Evolutionary conservation across 2,329 filamentous ascomycete genomes (phyloP).

Genomic region (Aschersonia sp.): DNA sequence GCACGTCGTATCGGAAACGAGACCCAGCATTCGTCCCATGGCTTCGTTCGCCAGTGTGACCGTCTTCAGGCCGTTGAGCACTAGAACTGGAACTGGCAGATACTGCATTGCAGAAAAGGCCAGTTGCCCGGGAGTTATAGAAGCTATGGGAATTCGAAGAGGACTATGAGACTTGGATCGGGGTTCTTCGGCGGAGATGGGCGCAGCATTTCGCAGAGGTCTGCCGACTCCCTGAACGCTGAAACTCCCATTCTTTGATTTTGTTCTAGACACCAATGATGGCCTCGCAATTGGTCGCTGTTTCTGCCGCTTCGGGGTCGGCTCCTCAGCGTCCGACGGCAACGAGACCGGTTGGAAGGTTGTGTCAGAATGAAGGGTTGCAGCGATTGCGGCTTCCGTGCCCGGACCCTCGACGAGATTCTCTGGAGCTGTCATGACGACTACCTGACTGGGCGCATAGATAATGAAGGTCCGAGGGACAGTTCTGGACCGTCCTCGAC

Average conservation of each 20-base stretch:
- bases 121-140: conserved; percentile 35
- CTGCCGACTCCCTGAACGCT: conserved; percentile 13
- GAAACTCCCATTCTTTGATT: conserved; percentile 11
- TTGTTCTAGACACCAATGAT: not conserved
- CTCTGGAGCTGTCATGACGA: not conserved
- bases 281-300: not conserved
- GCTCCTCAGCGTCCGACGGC: not conserved
- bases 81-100: conserved; percentile 55
- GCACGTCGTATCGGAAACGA: conserved; percentile 28
- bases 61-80: conserved; percentile 54
- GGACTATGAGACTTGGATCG: conserved; percentile 23
- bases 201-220: conserved; percentile 19
- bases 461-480: conserved; percentile 1
- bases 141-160: conserved; percentile 28
- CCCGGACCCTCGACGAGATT: not conserved
- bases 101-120: conserved; percentile 60
- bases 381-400: not conserved
- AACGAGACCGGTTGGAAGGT: not conserved
- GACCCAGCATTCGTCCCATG: conserved; percentile 49
- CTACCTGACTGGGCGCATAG: conserved; percentile 8
- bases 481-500: conserved; percentile 1
- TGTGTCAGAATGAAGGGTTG: not conserved
- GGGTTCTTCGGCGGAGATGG: conserved; percentile 6
- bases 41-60: conserved; percentile 63
- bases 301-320: not conserved